Conservation (phyloP, 495 filamentous ascomycete species). For the Penicillium manginii region DNA sequence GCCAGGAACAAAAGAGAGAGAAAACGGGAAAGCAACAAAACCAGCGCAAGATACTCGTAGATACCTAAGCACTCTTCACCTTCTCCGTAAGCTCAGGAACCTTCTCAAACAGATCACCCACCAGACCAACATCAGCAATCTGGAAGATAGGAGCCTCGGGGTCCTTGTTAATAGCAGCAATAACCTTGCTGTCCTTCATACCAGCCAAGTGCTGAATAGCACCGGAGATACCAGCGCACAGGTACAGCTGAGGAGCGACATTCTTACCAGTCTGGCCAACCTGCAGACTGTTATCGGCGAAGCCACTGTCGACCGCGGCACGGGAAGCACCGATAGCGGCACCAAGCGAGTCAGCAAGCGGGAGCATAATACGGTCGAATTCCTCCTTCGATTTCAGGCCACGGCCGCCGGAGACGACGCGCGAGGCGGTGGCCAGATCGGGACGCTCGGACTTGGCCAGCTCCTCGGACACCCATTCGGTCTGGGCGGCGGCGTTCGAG, state of each 20-base stretch:
- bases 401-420: slow-evolving; percentile 91
- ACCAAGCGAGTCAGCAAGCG: slow-evolving; percentile 87
- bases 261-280: slow-evolving; percentile 99
- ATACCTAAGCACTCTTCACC: slow-evolving; percentile 60
- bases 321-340: slow-evolving; percentile 93
- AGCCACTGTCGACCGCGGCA: slow-evolving; percentile 95
- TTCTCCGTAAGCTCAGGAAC: slow-evolving; percentile 97
- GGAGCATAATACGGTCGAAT: slow-evolving; percentile 89
- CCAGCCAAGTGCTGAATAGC: slow-evolving; percentile 98
- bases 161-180: slow-evolving; percentile 98
- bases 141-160: slow-evolving; percentile 97
- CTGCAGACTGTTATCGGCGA: slow-evolving; percentile 98
- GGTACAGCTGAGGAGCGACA: slow-evolving; percentile 92
- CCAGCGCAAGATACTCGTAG: slow-evolving; percentile 29
- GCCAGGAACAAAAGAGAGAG: slow-evolving; percentile 33
- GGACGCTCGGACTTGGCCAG: slow-evolving; percentile 91
- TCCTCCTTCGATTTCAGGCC: slow-evolving; percentile 97
- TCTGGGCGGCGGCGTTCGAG: slow-evolving; percentile 65
- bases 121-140: slow-evolving; percentile 91
- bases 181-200: slow-evolving; percentile 99
- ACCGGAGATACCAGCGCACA: slow-evolving; percentile 93
- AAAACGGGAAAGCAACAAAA: slow-evolving; percentile 13
- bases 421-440: slow-evolving; percentile 85
- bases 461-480: slow-evolving; percentile 93
- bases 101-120: slow-evolving; percentile 93